These are phyloP conservation scores for Venturia aucupariae DNA, from an alignment of 2,329 filamentous ascomycete genomes.

Conservation along the genomic window DNA sequence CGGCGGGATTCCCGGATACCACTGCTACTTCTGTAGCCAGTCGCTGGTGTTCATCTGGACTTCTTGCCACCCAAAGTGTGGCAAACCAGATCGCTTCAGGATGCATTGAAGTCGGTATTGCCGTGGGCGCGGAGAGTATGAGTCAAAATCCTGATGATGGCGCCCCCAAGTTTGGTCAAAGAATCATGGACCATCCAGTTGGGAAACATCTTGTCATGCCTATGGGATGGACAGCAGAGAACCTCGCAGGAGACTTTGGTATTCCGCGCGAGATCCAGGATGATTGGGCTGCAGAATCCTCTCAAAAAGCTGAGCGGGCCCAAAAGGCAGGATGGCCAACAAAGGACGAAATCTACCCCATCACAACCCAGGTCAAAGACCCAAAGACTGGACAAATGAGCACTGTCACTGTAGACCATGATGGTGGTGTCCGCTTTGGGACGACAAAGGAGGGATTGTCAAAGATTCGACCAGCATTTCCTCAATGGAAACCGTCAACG, in stretches of 20 bases:
- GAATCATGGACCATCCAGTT: slow-evolving; percentile 68
- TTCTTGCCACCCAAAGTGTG: slow-evolving; percentile 88
- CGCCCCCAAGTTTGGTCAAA: slow-evolving; percentile 69
- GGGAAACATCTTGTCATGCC: slow-evolving; percentile 94
- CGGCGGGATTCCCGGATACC: slow-evolving; percentile 80
- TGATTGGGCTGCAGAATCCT: slow-evolving; percentile 81
- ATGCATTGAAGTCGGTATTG: slow-evolving; percentile 92
- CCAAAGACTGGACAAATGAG: slow-evolving; percentile 82
- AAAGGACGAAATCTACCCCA: slow-evolving; percentile 78
- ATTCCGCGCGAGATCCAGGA: slow-evolving; percentile 70
- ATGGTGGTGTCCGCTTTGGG: slow-evolving; percentile 78
- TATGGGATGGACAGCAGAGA: slow-evolving; percentile 87
- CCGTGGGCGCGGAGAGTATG: slow-evolving; percentile 98
- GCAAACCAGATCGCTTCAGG: slow-evolving; percentile 84
- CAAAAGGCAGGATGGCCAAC: slow-evolving; percentile 74
- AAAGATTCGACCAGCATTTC: slow-evolving; percentile 86
- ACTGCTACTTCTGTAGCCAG: slow-evolving; percentile 80
- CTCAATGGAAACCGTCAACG: slow-evolving; percentile 70
- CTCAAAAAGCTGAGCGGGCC: slow-evolving; percentile 79
- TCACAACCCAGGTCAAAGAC: slow-evolving; percentile 80
- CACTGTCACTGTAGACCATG: slow-evolving; percentile 70
- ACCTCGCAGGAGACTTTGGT: slow-evolving; percentile 81
- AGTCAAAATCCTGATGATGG: slow-evolving; percentile 58
- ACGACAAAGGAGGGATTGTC: slow-evolving; percentile 80
- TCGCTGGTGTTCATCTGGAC: slow-evolving; percentile 86